A percentile compares a stretch with the other conserved stretches of the same genome.
These are phyloP conservation scores for Fusarium tanahbumbuense DNA, from an alignment of 2,329 filamentous ascomycete genomes.

Conservation along the genomic window DNA sequence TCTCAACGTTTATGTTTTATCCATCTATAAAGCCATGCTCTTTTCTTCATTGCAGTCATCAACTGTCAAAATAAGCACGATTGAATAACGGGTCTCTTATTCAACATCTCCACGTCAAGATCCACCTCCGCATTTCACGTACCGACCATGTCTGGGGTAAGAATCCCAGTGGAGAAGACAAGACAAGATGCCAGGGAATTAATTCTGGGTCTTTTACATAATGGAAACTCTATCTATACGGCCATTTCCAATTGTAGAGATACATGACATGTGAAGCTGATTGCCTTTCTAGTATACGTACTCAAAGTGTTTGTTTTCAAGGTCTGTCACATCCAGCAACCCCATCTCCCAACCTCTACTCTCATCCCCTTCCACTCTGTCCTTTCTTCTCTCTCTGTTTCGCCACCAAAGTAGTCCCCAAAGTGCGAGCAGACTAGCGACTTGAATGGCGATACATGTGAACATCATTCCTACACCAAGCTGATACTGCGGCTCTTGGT, in stretches of 20 bases:
- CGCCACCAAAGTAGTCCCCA: slow-evolving; percentile 28
- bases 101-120: not conserved
- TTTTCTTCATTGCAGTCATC: rapidly evolving
- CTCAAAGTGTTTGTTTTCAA: slow-evolving; percentile 32
- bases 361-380: not conserved
- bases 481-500: slow-evolving; percentile 23
- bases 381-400: slow-evolving; percentile 9
- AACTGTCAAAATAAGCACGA: not conserved
- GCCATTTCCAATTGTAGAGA: not conserved
- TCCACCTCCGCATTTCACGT: not conserved
- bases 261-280: no score
- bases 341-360: slow-evolving; percentile 20
- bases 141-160: not conserved
- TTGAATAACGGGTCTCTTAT: not conserved
- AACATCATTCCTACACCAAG: slow-evolving; percentile 41
- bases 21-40: not conserved
- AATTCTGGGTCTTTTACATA: not conserved
- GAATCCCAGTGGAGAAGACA: not conserved
- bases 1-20: not conserved
- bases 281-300: slow-evolving; percentile 25
- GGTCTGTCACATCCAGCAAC: slow-evolving; percentile 28
- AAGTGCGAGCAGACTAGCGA: slow-evolving; percentile 6
- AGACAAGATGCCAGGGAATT: not conserved
- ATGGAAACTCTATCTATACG: not conserved
- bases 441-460: slow-evolving; percentile 26